Evolutionary conservation across 2,329 filamentous ascomycete genomes (phyloP).

Genomic region (Botrytis aclada): DNA sequence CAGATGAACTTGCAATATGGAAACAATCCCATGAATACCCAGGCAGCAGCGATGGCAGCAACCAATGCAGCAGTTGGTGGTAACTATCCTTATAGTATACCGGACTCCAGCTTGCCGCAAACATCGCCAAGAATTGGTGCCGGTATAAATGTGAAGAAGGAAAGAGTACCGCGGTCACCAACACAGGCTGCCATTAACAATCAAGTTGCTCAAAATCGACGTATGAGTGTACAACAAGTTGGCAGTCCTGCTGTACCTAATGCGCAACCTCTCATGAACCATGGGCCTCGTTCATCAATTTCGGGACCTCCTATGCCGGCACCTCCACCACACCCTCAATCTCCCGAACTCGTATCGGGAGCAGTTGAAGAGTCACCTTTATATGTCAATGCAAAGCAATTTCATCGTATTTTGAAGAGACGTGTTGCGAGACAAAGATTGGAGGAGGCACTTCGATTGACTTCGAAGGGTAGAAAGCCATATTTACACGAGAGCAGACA

Average conservation of each 20-base stretch:
- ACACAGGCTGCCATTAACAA: slow-evolving; percentile 59
- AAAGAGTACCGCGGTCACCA: slow-evolving; percentile 74
- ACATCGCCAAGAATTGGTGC: slow-evolving; percentile 73
- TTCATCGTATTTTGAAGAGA: slow-evolving; percentile 93
- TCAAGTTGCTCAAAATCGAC: slow-evolving; percentile 58
- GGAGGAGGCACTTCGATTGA: slow-evolving; percentile 87
- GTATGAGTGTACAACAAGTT: slow-evolving; percentile 64
- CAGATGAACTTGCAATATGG: slow-evolving; percentile 76
- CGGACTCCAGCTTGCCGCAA: slow-evolving; percentile 64
- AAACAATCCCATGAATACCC: slow-evolving; percentile 65
- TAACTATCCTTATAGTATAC: slow-evolving; percentile 67
- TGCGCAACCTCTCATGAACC: slow-evolving; percentile 73
- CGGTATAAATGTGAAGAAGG: slow-evolving; percentile 62
- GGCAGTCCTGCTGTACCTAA: slow-evolving; percentile 72
- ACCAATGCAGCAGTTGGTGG: slow-evolving; percentile 91
- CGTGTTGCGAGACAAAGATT: slow-evolving; percentile 89
- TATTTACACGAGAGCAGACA: slow-evolving; percentile 97
- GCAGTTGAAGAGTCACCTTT: slow-evolving; percentile 86
- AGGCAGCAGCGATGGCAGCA: slow-evolving; percentile 87
- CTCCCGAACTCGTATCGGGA: slow-evolving; percentile 72
- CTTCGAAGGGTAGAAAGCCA: slow-evolving; percentile 92
- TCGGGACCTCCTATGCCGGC: slow-evolving; percentile 61
- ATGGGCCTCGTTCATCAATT: slow-evolving; percentile 53
- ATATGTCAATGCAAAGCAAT: slow-evolving; percentile 98
- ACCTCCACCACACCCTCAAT: slow-evolving; percentile 62